These are phyloP conservation scores for Amoebophrya sp. DNA, from an alignment of 169 alveolate genomes.

Conservation along the genomic window DNA sequence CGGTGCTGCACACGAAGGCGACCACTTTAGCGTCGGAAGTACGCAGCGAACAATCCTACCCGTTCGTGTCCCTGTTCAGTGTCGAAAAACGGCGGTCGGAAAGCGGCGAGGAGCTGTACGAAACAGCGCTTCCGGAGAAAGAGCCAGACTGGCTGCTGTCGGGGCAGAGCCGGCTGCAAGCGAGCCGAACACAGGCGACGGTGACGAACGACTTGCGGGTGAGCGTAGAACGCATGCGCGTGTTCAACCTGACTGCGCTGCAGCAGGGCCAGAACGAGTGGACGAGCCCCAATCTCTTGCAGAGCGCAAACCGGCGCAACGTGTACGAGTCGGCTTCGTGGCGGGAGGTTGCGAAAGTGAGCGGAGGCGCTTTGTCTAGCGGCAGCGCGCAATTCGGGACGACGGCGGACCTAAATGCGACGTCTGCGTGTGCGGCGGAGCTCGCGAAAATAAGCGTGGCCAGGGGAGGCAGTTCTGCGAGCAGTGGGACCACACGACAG, in stretches of 20 bases:
- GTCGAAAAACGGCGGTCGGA: not conserved
- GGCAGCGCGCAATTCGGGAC: not conserved
- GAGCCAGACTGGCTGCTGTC: not conserved
- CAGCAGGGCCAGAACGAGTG: not conserved
- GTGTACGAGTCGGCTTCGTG: not conserved
- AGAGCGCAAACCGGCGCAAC: not conserved
- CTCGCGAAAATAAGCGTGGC: too few relatives aligned
- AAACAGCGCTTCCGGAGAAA: not conserved
- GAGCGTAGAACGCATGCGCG: not conserved
- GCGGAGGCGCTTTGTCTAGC: not conserved
- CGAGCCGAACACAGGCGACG: not conserved
- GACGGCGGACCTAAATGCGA: not conserved
- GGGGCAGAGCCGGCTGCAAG: not conserved
- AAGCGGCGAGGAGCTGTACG: not conserved
- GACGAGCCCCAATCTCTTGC: too few relatives aligned
- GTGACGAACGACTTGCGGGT: not conserved
- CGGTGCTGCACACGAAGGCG: not conserved
- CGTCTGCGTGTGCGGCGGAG: not conserved
- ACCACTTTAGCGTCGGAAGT: not conserved
- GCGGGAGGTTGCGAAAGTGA: too few relatives aligned
- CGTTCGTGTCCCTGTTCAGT: not conserved
- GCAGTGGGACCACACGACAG: not conserved
- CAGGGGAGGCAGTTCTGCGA: too few relatives aligned
- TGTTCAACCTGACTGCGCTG: not conserved
- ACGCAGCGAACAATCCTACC: not conserved